Conservation (phyloP, 2,329 filamentous ascomycete species). For the Aschersonia sp. region DNA sequence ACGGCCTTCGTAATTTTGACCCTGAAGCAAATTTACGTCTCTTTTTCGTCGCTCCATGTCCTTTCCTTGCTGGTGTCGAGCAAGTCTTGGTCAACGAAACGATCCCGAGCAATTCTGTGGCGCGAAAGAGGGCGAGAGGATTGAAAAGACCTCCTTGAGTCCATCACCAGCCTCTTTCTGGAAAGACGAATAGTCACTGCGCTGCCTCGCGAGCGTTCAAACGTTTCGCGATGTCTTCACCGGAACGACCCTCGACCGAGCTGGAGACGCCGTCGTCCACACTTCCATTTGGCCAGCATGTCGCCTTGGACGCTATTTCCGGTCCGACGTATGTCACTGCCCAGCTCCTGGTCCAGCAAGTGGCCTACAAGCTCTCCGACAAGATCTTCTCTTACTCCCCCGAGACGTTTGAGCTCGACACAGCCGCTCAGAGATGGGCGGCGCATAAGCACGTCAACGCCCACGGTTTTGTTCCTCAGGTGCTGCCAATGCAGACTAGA, state of each 20-base stretch:
- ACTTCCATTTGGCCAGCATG: constrained; percentile 41
- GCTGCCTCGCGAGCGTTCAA: not conserved
- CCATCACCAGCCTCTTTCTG: too few relatives aligned
- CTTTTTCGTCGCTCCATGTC: not conserved
- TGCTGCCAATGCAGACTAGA: constrained; percentile 74
- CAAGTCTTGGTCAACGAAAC: too few relatives aligned
- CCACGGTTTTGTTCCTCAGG: constrained; percentile 63
- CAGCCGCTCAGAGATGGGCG: constrained; percentile 69
- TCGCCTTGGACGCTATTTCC: constrained; percentile 47
- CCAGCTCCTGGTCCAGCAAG: constrained; percentile 88
- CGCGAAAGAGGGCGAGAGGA: too few relatives aligned
- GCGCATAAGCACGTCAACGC: constrained; percentile 58
- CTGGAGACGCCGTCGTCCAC: constrained; percentile 29
- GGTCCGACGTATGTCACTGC: constrained; percentile 89
- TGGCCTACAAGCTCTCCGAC: constrained; percentile 88
- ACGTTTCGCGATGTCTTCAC: not conserved
- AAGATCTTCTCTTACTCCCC: constrained; percentile 97
- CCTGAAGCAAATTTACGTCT: not conserved
- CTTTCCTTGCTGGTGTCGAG: too few relatives aligned
- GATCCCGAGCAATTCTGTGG: too few relatives aligned
- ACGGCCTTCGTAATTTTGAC: not conserved
- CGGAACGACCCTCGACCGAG: not conserved
- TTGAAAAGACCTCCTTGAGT: too few relatives aligned
- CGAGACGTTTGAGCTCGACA: constrained; percentile 81
- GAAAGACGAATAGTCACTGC: not conserved